phyloP scores from a whole-genome alignment of 2,329 filamentous ascomycete genomes.

The Esteya vermicola region DNA sequence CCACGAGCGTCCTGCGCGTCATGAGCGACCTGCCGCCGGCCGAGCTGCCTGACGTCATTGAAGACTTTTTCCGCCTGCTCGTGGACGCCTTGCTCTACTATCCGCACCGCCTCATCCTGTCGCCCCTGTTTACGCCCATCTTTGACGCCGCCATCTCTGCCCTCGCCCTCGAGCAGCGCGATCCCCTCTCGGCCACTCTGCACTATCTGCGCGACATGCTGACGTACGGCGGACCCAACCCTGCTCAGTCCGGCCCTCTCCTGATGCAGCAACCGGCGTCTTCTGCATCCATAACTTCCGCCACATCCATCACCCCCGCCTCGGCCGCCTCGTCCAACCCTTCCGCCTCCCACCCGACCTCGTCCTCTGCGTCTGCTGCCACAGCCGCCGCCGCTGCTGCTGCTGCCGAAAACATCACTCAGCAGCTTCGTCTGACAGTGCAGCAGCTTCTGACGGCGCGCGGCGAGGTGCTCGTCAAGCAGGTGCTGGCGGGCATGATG shows the following conservation, averaged over 20 bases:
- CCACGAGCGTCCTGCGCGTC: constrained; percentile 75
- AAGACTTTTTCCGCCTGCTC: constrained; percentile 90
- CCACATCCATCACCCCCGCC: too few relatives aligned
- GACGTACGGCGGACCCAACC: constrained; percentile 70
- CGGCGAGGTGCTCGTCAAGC: constrained; percentile 70
- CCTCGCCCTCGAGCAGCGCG: constrained; percentile 76
- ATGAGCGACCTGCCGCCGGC: constrained; percentile 66
- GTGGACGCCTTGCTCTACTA: constrained; percentile 91
- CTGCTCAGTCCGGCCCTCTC: constrained; percentile 42
- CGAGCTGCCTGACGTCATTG: constrained; percentile 73
- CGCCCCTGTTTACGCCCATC: constrained; percentile 64
- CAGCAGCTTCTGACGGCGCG: constrained; percentile 55
- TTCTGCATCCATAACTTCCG: too few relatives aligned
- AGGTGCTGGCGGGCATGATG: constrained; percentile 96
- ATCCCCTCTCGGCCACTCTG: constrained; percentile 78
- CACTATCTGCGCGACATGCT: constrained; percentile 89
- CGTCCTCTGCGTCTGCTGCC: too few relatives aligned
- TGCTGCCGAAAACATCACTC: too few relatives aligned
- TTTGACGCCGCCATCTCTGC: constrained; percentile 79
- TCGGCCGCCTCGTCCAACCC: too few relatives aligned
- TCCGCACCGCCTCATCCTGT: constrained; percentile 68
- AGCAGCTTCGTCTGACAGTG: constrained; percentile 60
- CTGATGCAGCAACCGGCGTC: too few relatives aligned
- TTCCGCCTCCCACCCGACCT: too few relatives aligned
- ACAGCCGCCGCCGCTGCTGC: too few relatives aligned